These are phyloP conservation scores for Linnemannia exigua DNA, from an alignment of 192 early-diverging fungal species.

Conservation along the genomic window DNA sequence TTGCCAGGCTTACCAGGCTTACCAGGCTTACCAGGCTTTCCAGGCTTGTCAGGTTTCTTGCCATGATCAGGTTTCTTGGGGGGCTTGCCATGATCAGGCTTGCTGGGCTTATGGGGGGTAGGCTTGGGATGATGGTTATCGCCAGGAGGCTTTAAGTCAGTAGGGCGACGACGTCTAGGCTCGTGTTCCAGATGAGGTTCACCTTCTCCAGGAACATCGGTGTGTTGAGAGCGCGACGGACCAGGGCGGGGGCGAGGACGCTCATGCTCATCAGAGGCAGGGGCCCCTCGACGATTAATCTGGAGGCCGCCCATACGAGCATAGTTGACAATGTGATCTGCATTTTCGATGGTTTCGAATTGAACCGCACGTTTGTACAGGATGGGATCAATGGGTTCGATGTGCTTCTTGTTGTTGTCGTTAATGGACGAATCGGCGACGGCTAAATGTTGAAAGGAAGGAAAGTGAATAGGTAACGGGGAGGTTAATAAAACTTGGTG, in stretches of 20 bases:
- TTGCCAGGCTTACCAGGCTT: constrained; percentile 16
- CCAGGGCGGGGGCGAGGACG: constrained; percentile 38
- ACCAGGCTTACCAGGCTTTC: neutral
- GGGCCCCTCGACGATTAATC: neutral
- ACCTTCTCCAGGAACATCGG: neutral
- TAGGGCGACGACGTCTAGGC: constrained; percentile 9
- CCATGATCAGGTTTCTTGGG: constrained; percentile 12
- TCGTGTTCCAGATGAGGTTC: neutral
- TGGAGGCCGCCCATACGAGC: neutral
- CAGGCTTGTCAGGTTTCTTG: neutral
- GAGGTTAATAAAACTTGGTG: neutral
- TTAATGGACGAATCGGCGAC: neutral
- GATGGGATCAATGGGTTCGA: neutral
- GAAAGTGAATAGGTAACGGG: neutral
- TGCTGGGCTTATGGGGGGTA: neutral
- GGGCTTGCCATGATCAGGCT: neutral
- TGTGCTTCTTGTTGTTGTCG: neutral
- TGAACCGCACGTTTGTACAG: constrained; percentile 13
- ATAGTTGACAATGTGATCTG: neutral
- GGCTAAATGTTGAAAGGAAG: neutral
- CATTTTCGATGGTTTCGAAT: neutral
- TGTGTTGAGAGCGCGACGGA: constrained; percentile 14
- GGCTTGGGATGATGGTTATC: constrained; percentile 8
- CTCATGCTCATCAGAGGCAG: constrained; percentile 6
- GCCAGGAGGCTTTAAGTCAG: neutral